These are phyloP conservation scores for Starmerella etchellsii DNA, from an alignment of 805 yeast genomes.

Conservation along the genomic window DNA sequence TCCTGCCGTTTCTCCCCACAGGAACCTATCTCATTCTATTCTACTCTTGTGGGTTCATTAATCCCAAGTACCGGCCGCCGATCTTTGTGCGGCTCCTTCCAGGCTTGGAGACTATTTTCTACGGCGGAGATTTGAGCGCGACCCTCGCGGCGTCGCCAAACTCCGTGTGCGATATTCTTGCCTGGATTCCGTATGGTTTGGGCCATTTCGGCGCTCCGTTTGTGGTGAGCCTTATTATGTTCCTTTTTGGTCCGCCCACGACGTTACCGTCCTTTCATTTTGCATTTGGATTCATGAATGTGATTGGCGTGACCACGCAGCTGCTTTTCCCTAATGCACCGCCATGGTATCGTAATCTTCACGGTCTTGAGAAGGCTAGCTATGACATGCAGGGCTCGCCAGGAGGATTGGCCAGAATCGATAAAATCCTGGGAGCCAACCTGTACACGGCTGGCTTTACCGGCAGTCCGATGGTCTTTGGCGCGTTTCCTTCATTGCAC, in stretches of 20 bases:
- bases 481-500: slow-evolving; percentile 77
- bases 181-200: slow-evolving; percentile 92
- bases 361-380: slow-evolving; percentile 82
- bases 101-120: slow-evolving; percentile 79
- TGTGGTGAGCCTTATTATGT: slow-evolving; percentile 62
- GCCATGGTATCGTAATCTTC: slow-evolving; percentile 84
- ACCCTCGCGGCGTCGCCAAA: slow-evolving; percentile 63
- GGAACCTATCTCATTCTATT: slow-evolving; percentile 75
- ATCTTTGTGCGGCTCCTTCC: slow-evolving; percentile 81
- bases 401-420: slow-evolving; percentile 88
- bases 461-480: slow-evolving; percentile 86
- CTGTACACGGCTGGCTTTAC: slow-evolving; percentile 71
- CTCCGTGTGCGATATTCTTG: slow-evolving; percentile 60
- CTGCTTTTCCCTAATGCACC: slow-evolving; percentile 87
- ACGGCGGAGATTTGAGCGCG: slow-evolving; percentile 80
- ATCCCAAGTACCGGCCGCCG: slow-evolving; percentile 67
- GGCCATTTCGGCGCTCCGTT: slow-evolving; percentile 86
- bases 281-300: slow-evolving; percentile 90
- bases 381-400: slow-evolving; percentile 89
- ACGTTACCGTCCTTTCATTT: slow-evolving; percentile 71
- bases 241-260: slow-evolving; percentile 85
- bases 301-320: slow-evolving; percentile 73
- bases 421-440: slow-evolving; percentile 60
- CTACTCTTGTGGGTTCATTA: slow-evolving; percentile 63
- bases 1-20: slow-evolving; percentile 70